A percentile compares a stretch with the other conserved stretches of the same genome.
Conservation (phyloP, 352 stramenopile genomes). For the Phytophthora niederhauseri region DNA sequence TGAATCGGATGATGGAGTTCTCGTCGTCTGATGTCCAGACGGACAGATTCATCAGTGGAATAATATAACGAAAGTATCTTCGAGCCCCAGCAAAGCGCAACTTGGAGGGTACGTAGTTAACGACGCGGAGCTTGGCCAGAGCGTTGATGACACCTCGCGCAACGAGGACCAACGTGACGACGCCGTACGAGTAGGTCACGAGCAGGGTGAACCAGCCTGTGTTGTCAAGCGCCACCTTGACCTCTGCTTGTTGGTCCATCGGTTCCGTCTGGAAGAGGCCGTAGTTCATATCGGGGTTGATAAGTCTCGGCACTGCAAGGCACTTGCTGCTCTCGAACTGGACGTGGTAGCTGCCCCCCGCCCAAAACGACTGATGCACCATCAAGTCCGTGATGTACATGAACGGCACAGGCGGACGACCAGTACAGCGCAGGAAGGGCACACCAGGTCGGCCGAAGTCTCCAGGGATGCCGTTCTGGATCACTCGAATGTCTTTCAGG, state of each 20-base stretch:
- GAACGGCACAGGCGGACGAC: slow-evolving; percentile 45
- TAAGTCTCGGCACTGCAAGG: slow-evolving; percentile 42
- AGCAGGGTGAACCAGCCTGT: slow-evolving; percentile 47
- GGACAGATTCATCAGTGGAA: slow-evolving; percentile 53
- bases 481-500: slow-evolving; percentile 35
- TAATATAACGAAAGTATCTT: slow-evolving; percentile 42
- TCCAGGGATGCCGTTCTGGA: slow-evolving; percentile 42
- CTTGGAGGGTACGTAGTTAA: slow-evolving; percentile 49
- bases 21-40: slow-evolving; percentile 44
- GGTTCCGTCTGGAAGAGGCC: slow-evolving; percentile 54
- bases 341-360: slow-evolving; percentile 51
- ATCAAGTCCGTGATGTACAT: slow-evolving; percentile 67
- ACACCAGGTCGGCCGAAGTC: slow-evolving; percentile 53
- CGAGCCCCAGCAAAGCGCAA: slow-evolving; percentile 42
- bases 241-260: slow-evolving; percentile 44
- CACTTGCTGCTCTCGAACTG: slow-evolving; percentile 68
- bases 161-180: slow-evolving; percentile 61
- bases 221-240: slow-evolving; percentile 51
- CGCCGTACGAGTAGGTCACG: slow-evolving; percentile 47
- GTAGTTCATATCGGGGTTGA: slow-evolving; percentile 47
- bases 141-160: slow-evolving; percentile 52
- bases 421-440: slow-evolving; percentile 57
- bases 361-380: slow-evolving; percentile 63
- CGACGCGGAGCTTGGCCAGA: slow-evolving; percentile 41
- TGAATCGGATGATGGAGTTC: slow-evolving; percentile 53